phyloP scores from a whole-genome alignment of 352 stramenopile species.

The Pythium oligandrum region DNA sequence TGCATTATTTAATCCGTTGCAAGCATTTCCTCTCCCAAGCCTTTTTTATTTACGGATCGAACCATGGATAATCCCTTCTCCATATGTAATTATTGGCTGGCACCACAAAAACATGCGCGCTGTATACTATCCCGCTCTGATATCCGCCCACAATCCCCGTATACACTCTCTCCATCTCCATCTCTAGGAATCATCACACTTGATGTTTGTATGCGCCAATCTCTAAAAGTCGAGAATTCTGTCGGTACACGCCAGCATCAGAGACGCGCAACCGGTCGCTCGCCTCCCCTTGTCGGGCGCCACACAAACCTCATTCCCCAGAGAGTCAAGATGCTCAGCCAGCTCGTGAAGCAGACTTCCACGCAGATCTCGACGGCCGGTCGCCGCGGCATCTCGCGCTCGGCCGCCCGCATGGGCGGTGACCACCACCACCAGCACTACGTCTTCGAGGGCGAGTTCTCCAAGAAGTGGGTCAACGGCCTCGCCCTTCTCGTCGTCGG shows the following conservation, averaged over 20 bases:
- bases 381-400: conserved; percentile 68
- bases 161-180: conserved; percentile 6
- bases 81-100: too few species aligned
- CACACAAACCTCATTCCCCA: conserved; percentile 12
- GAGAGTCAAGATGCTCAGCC: conserved; percentile 36
- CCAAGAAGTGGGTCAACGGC: conserved; percentile 61
- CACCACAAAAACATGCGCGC: too few species aligned
- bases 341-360: conserved; percentile 66
- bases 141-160: background rate
- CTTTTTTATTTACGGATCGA: too few species aligned
- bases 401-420: conserved; percentile 63
- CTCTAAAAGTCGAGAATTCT: conserved; percentile 19
- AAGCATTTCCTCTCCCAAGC: background rate
- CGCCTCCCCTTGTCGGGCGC: conserved; percentile 1
- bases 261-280: conserved; percentile 15
- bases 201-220: background rate
- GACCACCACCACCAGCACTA: conserved; percentile 83
- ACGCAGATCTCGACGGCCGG: conserved; percentile 52
- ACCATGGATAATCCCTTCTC: too few species aligned
- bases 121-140: too few species aligned
- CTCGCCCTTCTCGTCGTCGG: conserved; percentile 56
- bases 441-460: conserved; percentile 81
- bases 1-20: conserved; percentile 4
- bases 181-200: background rate
- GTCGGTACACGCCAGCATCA: conserved; percentile 14